Evolutionary conservation across 192 early-diverging fungal species (phyloP).

Genomic region (Coemansia sp.): DNA sequence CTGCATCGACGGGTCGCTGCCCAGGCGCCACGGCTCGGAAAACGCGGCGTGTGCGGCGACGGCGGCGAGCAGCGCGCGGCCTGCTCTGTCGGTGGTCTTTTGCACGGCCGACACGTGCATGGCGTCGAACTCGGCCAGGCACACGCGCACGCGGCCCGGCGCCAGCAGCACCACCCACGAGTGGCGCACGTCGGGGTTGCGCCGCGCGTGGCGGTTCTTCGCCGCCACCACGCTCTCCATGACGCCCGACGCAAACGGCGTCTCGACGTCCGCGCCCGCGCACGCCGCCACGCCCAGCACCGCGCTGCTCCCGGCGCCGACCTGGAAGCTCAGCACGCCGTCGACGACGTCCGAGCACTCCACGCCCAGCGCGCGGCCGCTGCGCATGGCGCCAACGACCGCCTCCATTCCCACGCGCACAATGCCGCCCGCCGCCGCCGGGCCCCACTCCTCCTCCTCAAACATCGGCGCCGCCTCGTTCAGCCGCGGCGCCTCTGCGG

Average conservation of each 20-base stretch:
- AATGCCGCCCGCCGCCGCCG: conserved; percentile 11
- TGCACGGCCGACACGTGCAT: conserved; percentile 28
- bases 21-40: conserved; percentile 42
- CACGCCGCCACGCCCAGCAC: conserved; percentile 3
- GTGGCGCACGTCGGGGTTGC: conserved; percentile 29
- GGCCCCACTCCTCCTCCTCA: background rate
- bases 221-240: conserved; percentile 39
- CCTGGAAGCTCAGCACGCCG: background rate
- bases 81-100: background rate
- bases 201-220: conserved; percentile 39
- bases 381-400: background rate
- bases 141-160: conserved; percentile 29
- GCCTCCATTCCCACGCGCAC: background rate
- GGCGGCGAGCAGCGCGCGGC: conserved; percentile 12
- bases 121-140: conserved; percentile 51
- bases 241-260: conserved; percentile 46
- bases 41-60: conserved; percentile 14
- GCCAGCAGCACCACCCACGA: conserved; percentile 36
- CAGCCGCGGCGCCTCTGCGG: background rate
- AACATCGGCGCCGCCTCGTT: background rate
- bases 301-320: background rate
- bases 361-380: background rate
- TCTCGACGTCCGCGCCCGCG: background rate
- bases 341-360: conserved; percentile 19
- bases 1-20: conserved; percentile 43